Percentiles rank a stretch among this genome's conserved stretches.
Evolutionary conservation across 805 yeast genomes (phyloP).

Genomic region (Candida ulmi): DNA sequence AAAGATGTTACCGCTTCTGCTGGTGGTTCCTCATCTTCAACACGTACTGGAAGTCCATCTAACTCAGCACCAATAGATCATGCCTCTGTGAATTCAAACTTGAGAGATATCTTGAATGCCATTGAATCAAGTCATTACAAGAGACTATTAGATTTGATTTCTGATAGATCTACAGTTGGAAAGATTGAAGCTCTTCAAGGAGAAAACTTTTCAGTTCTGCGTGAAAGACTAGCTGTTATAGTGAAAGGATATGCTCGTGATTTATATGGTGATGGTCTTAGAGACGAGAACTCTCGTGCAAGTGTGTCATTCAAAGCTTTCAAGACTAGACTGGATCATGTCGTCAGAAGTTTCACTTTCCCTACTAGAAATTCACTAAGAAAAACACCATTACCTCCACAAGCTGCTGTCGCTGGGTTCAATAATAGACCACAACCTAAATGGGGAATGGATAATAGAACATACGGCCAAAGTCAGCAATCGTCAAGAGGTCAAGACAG

Average conservation of each 20-base stretch:
- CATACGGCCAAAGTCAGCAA: neutral
- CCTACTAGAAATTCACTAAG: neutral
- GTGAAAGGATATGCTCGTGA: neutral
- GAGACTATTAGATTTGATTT: neutral
- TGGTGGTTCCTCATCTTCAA: neutral
- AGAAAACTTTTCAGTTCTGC: neutral
- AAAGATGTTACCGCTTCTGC: neutral
- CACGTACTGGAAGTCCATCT: neutral
- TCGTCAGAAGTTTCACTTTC: neutral
- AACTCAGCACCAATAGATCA: neutral
- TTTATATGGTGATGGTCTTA: neutral
- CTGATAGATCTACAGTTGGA: neutral
- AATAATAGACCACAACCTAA: neutral
- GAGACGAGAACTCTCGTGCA: neutral
- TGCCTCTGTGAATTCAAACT: neutral
- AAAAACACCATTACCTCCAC: constrained; percentile 6
- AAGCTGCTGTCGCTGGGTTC: constrained; percentile 5
- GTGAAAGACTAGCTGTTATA: neutral
- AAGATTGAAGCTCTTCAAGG: neutral
- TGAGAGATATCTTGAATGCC: neutral
- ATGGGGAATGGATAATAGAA: constrained; percentile 7
- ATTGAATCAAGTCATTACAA: neutral
- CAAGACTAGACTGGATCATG: neutral
- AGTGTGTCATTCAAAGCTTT: neutral
- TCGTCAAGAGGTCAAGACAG: neutral